Conservation (phyloP, 768 basidiomycete genomes). For the Boletus eberwhitei region DNA sequence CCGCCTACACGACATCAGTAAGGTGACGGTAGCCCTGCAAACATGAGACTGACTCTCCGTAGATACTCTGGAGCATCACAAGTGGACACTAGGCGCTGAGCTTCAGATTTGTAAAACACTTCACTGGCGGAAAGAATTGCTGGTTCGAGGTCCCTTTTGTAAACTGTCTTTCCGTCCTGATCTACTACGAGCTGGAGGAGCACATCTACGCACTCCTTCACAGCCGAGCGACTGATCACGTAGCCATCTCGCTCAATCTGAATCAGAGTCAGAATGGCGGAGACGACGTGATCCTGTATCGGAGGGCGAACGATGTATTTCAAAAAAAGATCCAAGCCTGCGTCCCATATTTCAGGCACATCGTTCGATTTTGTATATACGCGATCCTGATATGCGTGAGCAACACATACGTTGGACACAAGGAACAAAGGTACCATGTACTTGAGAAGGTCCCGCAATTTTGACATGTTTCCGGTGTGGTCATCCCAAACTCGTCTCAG, state of each 20-base stretch:
- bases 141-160: constrained; percentile 83
- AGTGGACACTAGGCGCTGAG: constrained; percentile 59
- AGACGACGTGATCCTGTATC: constrained; percentile 78
- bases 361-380: constrained; percentile 73
- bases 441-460: constrained; percentile 84
- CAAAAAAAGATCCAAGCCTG: constrained; percentile 81
- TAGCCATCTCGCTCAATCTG: constrained; percentile 90
- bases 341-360: constrained; percentile 77
- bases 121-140: constrained; percentile 73
- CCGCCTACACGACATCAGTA: constrained; percentile 51
- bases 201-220: constrained; percentile 86
- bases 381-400: constrained; percentile 65
- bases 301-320: constrained; percentile 74
- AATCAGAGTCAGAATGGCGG: constrained; percentile 82
- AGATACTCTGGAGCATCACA: constrained; percentile 85
- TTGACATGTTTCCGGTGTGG: constrained; percentile 83
- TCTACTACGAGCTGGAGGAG: constrained; percentile 64
- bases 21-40: neutral
- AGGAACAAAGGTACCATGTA: constrained; percentile 74
- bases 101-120: constrained; percentile 77
- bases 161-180: constrained; percentile 55
- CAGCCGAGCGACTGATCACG: constrained; percentile 84
- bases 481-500: constrained; percentile 89
- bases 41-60: constrained; percentile 52
- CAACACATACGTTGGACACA: neutral